Base-by-base conservation (phyloP, 2,329 filamentous ascomycete species). In the Trichoderma atrobrunneum region DNA sequence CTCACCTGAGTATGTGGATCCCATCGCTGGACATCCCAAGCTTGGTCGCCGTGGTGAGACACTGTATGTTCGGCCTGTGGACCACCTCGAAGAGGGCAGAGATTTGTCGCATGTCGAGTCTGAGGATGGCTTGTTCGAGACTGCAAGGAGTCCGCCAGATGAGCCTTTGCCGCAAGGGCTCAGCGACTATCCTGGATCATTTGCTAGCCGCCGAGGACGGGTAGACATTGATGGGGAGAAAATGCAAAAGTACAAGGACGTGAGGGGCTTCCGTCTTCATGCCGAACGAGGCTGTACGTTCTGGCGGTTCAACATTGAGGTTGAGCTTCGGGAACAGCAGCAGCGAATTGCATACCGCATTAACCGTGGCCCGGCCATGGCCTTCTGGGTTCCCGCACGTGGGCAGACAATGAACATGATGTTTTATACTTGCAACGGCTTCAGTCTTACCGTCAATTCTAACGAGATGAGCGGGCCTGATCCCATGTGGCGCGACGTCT, bases 341-440 rank as follows among this genome's bases (percentile, higher is more conserved):
- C 90, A 95, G 77, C 91, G 95, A 51, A 92, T 99, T 74, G 95
- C 95, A 0, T 99, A 99, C 81, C 93, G 95, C 69, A 97, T 99
- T 84, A 99, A 99, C 78, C 88, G 91, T 61, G 95, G 96, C 0
- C 95, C 95, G 7, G 90, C 93, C 3, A 90, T 93, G 67, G 93
- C 92, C 1, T 99, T 99, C 80, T 99, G 96, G 95, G 94, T 99
- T 0, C 96, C 97, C 6, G 92, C 92, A 36, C 88, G 87, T 64
- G 92, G 90, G 18, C 88, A 97, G 80, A 89, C 92, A 3, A 99
- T 99, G 96, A 98, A 98, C 83, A 93, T 98, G 80, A 97, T 98
- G 94, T 99, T 98, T 83, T 89, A 98, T 84, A 97, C 93, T 80
- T 97, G 96, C 84, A 99, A 99, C 80, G 96, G 97, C 2, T 99